Conservation (phyloP, 345 rosid species). For the Eutrema heterophyllum region DNA sequence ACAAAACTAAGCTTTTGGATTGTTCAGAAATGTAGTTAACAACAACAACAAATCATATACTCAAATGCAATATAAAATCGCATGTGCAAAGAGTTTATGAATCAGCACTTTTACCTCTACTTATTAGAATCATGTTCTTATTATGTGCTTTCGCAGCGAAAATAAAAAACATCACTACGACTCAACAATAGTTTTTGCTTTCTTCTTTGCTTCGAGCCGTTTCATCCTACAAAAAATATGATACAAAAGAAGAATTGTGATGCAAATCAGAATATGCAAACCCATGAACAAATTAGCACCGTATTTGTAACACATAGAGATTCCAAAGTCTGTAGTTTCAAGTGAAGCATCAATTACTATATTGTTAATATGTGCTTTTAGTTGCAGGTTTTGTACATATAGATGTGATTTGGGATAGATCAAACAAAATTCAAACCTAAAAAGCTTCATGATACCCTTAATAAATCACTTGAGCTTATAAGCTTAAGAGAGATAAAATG, state of each 20-base stretch:
- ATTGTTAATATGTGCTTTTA: neutral
- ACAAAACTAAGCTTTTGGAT: neutral
- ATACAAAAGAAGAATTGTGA: neutral
- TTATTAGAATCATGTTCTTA: neutral
- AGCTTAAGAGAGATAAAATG: neutral
- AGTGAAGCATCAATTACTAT: no score
- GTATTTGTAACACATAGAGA: neutral
- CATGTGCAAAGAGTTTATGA: neutral
- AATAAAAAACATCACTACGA: neutral
- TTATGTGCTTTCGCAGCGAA: neutral
- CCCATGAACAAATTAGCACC: neutral
- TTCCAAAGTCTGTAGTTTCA: neutral
- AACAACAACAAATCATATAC: neutral
- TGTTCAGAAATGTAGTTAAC: neutral
- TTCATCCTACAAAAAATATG: conserved; percentile 19
- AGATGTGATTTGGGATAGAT: neutral
- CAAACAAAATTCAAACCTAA: neutral
- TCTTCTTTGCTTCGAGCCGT: neutral
- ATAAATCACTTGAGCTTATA: neutral
- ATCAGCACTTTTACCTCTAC: neutral
- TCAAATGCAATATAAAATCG: neutral
- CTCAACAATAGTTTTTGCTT: neutral
- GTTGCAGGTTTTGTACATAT: neutral
- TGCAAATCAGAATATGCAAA: neutral
- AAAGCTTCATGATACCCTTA: neutral